phyloP scores from a whole-genome alignment of 805 yeast genomes.

The Metschnikowia shivogae region DNA sequence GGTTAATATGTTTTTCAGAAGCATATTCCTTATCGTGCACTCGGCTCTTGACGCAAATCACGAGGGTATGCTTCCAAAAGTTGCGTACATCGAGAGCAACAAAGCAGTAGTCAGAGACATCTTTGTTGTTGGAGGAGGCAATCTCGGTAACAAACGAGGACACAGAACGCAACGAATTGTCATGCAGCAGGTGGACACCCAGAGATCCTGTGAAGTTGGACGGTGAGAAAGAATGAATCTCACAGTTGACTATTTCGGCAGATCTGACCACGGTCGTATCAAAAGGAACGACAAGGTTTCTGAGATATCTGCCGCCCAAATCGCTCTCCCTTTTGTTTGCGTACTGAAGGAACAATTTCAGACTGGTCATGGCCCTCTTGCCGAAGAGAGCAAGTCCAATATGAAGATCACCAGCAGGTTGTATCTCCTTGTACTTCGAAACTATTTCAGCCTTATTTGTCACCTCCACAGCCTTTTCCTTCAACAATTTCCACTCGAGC shows the following conservation, averaged over 20 bases:
- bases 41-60: slow-evolving; percentile 28
- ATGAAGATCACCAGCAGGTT: slow-evolving; percentile 37
- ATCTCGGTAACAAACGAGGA: slow-evolving; percentile 24
- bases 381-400: slow-evolving; percentile 62
- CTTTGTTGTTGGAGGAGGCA: slow-evolving; percentile 20
- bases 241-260: slow-evolving; percentile 71
- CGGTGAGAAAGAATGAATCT: slow-evolving; percentile 54
- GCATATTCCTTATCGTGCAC: slow-evolving; percentile 17
- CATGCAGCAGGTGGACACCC: neutral
- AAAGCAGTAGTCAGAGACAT: slow-evolving; percentile 53
- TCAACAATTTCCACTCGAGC: slow-evolving; percentile 62
- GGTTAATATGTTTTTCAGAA: slow-evolving; percentile 23
- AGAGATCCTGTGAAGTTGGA: slow-evolving; percentile 22
- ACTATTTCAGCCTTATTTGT: slow-evolving; percentile 42
- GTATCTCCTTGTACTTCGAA: slow-evolving; percentile 34
- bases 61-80: slow-evolving; percentile 61
- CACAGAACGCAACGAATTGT: slow-evolving; percentile 25
- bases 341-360: slow-evolving; percentile 63
- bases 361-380: slow-evolving; percentile 67
- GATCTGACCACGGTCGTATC: slow-evolving; percentile 68
- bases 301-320: slow-evolving; percentile 29
- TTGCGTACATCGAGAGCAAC: slow-evolving; percentile 75
- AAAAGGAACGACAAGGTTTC: slow-evolving; percentile 65
- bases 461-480: slow-evolving; percentile 54
- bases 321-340: slow-evolving; percentile 30